Evolutionary conservation across 129 eudicot species (phyloP).

Genomic region (Gnaphalium uliginosum): DNA sequence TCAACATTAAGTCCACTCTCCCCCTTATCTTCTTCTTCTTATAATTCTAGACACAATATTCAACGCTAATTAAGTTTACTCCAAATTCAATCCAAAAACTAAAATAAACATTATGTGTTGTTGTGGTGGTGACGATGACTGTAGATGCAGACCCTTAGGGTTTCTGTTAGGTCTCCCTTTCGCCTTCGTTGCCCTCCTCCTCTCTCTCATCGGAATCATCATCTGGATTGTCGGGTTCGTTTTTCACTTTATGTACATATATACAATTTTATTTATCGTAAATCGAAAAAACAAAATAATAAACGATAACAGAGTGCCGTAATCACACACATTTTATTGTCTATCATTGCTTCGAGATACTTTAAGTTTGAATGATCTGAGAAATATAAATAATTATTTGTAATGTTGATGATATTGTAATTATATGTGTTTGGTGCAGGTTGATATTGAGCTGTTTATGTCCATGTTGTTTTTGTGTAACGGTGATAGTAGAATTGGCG

Average conservation of each 20-base stretch:
- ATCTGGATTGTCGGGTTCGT: slow-evolving; percentile 81
- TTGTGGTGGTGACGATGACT: slow-evolving; percentile 49
- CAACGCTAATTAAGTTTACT: neutral
- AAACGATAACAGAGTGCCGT: no score
- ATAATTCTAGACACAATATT: neutral
- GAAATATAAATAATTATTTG: neutral
- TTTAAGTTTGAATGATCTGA: neutral
- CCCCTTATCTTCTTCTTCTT: slow-evolving; percentile 12
- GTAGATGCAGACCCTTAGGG: slow-evolving; percentile 70
- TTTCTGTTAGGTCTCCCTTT: slow-evolving; percentile 80
- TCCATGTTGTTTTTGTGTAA: slow-evolving; percentile 78
- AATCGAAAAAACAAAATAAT: no score
- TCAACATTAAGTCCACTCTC: slow-evolving; percentile 18
- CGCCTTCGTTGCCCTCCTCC: slow-evolving; percentile 69
- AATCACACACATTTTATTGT: no score
- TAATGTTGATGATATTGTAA: neutral
- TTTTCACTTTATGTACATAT: neutral
- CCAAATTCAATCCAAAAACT: slow-evolving; percentile 5
- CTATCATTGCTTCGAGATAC: no score
- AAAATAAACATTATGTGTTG: slow-evolving; percentile 9
- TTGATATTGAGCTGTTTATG: slow-evolving; percentile 62
- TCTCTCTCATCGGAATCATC: slow-evolving; percentile 65
- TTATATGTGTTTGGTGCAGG: slow-evolving; percentile 36
- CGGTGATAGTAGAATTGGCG: slow-evolving; percentile 64
- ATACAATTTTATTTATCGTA: neutral